phyloP scores from a whole-genome alignment of 768 basidiomycete genomes.

The Russula brevipes region DNA sequence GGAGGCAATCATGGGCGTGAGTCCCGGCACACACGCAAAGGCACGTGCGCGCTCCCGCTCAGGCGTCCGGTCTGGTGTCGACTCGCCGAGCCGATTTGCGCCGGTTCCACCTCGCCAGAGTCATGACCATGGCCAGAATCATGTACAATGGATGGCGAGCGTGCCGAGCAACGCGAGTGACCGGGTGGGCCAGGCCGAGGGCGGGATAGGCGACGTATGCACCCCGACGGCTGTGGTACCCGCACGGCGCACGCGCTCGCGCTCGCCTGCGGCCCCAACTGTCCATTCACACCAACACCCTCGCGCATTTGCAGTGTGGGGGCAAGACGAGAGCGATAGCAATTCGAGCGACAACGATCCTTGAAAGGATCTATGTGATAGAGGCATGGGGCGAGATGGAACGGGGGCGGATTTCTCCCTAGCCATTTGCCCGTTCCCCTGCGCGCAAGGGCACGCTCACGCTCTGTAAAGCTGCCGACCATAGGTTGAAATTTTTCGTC shows the following conservation, averaged over 20 bases:
- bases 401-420: background rate
- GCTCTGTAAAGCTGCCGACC: too few species aligned
- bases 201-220: slow-evolving; percentile 2
- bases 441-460: background rate
- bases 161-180: background rate
- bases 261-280: slow-evolving; percentile 26
- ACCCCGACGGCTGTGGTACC: slow-evolving; percentile 24
- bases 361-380: slow-evolving; percentile 24
- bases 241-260: slow-evolving; percentile 27
- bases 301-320: slow-evolving; percentile 78
- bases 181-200: background rate
- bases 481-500: background rate
- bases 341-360: slow-evolving; percentile 69
- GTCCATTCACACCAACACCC: slow-evolving; percentile 34
- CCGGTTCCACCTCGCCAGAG: slow-evolving; percentile 3
- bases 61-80: slow-evolving; percentile 24
- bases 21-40: slow-evolving; percentile 10
- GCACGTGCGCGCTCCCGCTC: slow-evolving; percentile 13
- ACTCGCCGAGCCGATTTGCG: slow-evolving; percentile 22
- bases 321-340: slow-evolving; percentile 85
- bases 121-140: slow-evolving; percentile 7
- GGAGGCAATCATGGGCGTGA: slow-evolving; percentile 23
- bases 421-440: background rate
- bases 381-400: background rate
- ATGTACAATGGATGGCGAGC: slow-evolving; percentile 16